Conservation (phyloP, 768 basidiomycete genomes). For the Trametes maxima region DNA sequence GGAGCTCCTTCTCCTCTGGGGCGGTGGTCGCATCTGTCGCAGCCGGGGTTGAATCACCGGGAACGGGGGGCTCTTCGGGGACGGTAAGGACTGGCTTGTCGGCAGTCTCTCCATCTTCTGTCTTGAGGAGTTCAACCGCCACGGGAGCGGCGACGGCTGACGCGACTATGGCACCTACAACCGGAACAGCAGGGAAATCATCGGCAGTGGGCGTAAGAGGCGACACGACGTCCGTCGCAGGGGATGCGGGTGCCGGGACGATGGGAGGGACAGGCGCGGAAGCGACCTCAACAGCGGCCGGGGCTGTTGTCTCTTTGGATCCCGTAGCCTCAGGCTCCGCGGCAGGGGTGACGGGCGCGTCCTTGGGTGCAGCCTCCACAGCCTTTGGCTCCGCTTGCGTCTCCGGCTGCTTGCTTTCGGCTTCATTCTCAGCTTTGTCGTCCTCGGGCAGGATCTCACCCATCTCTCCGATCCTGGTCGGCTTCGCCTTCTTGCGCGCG, state of each 20-base stretch:
- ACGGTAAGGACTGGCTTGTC: slow-evolving; percentile 19
- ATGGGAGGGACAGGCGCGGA: slow-evolving; percentile 1
- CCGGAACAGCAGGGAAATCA: slow-evolving; percentile 24
- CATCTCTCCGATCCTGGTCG: slow-evolving; percentile 61
- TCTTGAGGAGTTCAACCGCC: slow-evolving; percentile 18
- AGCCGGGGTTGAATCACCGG: slow-evolving; percentile 13
- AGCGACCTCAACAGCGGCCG: slow-evolving; percentile 14
- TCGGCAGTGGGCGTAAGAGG: slow-evolving; percentile 18
- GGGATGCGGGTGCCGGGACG: neutral
- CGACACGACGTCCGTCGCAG: slow-evolving; percentile 6
- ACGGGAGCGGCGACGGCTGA: slow-evolving; percentile 17
- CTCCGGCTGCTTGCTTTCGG: neutral
- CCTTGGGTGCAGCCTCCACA: neutral
- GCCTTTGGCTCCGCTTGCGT: neutral
- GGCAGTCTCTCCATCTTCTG: slow-evolving; percentile 23
- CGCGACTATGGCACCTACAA: slow-evolving; percentile 22
- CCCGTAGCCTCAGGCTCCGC: neutral
- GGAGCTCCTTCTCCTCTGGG: slow-evolving; percentile 23
- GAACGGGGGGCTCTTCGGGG: slow-evolving; percentile 16
- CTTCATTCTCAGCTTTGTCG: slow-evolving; percentile 27
- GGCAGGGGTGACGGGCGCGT: neutral
- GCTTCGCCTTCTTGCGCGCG: slow-evolving; percentile 29
- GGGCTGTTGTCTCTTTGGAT: slow-evolving; percentile 18
- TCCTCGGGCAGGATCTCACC: slow-evolving; percentile 69
- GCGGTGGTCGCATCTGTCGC: slow-evolving; percentile 4